Percentiles rank a stretch among this genome's conserved stretches.
Evolutionary conservation across 768 basidiomycete genomes (phyloP).

Genomic region (Collybiopsis confluens): DNA sequence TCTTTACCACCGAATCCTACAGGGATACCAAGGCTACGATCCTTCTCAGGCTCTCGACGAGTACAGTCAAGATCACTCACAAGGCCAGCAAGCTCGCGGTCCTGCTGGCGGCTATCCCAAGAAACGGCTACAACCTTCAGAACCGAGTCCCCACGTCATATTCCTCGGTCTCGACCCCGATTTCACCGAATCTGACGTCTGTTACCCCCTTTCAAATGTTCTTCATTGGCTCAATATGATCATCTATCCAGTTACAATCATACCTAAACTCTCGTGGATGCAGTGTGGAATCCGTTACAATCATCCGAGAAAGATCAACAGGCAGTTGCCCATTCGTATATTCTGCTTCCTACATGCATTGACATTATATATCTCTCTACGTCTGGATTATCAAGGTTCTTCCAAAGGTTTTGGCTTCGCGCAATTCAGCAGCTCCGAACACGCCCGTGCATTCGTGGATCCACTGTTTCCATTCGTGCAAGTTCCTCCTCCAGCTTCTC

Average conservation of each 20-base stretch:
- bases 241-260: conserved; percentile 61
- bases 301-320: conserved; percentile 95
- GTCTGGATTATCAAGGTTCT: conserved; percentile 71
- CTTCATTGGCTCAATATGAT: conserved; percentile 31
- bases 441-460: conserved; percentile 88
- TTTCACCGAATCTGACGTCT: conserved; percentile 90
- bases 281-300: conserved; percentile 83
- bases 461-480: conserved; percentile 88
- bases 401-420: conserved; percentile 98
- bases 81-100: conserved; percentile 44
- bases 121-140: conserved; percentile 79
- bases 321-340: conserved; percentile 88
- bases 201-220: conserved; percentile 35
- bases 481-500: conserved; percentile 87
- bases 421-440: conserved; percentile 81
- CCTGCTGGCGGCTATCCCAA: conserved; percentile 45
- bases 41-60: conserved; percentile 24
- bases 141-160: conserved; percentile 90
- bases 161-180: conserved; percentile 92
- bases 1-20: conserved; percentile 36
- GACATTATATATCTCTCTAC: conserved; percentile 61
- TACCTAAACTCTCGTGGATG: conserved; percentile 71
- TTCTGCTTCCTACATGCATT: conserved; percentile 62
- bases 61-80: conserved; percentile 40
- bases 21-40: conserved; percentile 44